Evolutionary conservation across 2,329 filamentous ascomycete genomes (phyloP).

Genomic region (Triangularia verruculosa): DNA sequence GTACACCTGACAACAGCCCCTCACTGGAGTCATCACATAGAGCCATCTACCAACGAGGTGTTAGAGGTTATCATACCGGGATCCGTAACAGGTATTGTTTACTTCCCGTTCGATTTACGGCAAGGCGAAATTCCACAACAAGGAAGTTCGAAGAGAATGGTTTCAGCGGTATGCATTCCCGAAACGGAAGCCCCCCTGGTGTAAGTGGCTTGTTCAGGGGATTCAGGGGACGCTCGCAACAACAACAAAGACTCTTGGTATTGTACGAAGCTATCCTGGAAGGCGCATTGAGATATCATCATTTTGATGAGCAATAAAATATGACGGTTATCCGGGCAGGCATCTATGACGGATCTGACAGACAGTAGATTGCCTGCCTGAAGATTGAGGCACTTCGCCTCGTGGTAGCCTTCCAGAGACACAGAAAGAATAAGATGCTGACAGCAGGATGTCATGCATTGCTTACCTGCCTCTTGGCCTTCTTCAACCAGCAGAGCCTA

Average conservation of each 20-base stretch:
- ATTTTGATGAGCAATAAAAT: background rate
- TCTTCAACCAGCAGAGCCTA: background rate
- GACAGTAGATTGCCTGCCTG: background rate
- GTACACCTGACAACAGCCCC: background rate
- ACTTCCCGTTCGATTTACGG: background rate
- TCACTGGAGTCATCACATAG: background rate
- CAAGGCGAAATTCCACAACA: background rate
- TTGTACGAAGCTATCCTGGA: background rate
- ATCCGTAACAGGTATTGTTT: background rate
- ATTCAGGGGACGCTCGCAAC: background rate
- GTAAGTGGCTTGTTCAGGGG: slow-evolving; percentile 2
- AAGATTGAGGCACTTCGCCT: background rate
- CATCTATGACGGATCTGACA: background rate
- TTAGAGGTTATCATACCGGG: background rate
- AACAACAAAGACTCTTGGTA: background rate
- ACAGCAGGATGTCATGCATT: background rate
- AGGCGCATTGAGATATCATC: background rate
- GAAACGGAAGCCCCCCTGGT: slow-evolving; percentile 3
- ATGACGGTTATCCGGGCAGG: background rate
- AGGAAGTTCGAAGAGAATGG: background rate
- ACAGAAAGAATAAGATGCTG: background rate
- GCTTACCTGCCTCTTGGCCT: background rate
- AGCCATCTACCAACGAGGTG: background rate
- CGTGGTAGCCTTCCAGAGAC: background rate
- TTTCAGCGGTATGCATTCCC: background rate